Percentiles rank a stretch among this genome's conserved stretches.
Conservation (phyloP, 148 eudicot species). For the Chenopodium album region DNA sequence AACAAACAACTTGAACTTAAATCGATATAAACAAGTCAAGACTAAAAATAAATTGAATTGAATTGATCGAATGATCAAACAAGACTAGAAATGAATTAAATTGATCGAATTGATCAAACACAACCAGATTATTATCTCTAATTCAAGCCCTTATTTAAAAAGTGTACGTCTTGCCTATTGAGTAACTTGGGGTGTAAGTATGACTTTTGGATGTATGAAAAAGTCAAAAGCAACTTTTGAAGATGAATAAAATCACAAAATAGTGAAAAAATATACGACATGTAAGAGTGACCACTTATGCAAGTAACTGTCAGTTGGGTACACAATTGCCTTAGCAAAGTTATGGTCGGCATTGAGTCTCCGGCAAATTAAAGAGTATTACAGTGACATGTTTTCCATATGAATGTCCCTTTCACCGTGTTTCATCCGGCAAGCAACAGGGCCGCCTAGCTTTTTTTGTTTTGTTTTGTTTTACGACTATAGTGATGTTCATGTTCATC, state of each 20-base stretch:
- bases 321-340: conserved; percentile 1
- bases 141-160: neutral
- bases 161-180: neutral
- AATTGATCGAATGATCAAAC: too few species aligned
- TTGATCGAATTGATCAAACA: too few species aligned
- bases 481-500: neutral
- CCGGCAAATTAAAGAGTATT: neutral
- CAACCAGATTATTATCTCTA: too few species aligned
- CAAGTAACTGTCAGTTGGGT: conserved; percentile 8
- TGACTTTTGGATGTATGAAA: conserved; percentile 5
- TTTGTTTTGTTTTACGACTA: neutral
- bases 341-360: conserved; percentile 20
- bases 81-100: too few species aligned
- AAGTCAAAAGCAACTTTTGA: conserved; percentile 3
- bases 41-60: too few species aligned
- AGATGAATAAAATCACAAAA: neutral
- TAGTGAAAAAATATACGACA: neutral
- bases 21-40: too few species aligned
- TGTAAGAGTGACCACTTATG: neutral
- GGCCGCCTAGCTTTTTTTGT: neutral
- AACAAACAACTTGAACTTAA: too few species aligned
- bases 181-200: neutral
- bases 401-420: conserved; percentile 23
- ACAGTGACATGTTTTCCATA: conserved; percentile 12
- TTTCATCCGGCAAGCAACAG: conserved; percentile 20